Evolutionary conservation across 495 filamentous ascomycete species (phyloP), one percentile per base, ranked within the genome.

Genomic region (Podospora pseudocomata): DNA sequence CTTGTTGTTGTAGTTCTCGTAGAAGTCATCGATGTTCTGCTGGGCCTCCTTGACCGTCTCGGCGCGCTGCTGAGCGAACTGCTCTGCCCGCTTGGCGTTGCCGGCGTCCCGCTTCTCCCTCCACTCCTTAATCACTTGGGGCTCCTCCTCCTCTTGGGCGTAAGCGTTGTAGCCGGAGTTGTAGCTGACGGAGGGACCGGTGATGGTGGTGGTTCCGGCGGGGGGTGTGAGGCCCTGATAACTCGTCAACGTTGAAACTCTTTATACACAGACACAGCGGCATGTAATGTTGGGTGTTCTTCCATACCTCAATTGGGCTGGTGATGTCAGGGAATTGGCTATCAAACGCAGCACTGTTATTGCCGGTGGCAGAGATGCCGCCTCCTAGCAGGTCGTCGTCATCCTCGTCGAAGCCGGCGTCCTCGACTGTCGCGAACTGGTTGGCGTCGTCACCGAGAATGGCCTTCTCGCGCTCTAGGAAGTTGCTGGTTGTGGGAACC

Each of bases 1-100:
- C 82, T 97, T 97, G 76, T 89, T 89, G 82, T 97, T 97, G 86
- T 99, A 99, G 77, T 96, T 97, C 77, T 97, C 93, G 83, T 99
- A 99, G 84, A 99, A 99, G 74, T 97, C 96, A 74, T 99, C 95
- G 67, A 98, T 94, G 77, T 93, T 91, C 72, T 91, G 84, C 68
- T 90, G 92, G 53, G 96, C 96, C 70, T 91, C 91, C 77, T 89
- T 87, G 74, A 96, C 80, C 7, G 92, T 97, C 76, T 93, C 87
- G 30, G 82, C 84, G 75, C 96, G 96, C 79, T 91, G 91, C 60
- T 86, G 81, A 32, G 87, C 85, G 54, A 92, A 92, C 72, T 91
- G 83, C 76, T 93, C 88, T 59, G 89, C 89, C 68, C 92, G 91
- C 74, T 90, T 90, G 67, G 89, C 82, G 65, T 94, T 86, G 69